These are phyloP conservation scores for Populus hybrid DNA, from an alignment of 441 rosid genomes.

Conservation along the genomic window DNA sequence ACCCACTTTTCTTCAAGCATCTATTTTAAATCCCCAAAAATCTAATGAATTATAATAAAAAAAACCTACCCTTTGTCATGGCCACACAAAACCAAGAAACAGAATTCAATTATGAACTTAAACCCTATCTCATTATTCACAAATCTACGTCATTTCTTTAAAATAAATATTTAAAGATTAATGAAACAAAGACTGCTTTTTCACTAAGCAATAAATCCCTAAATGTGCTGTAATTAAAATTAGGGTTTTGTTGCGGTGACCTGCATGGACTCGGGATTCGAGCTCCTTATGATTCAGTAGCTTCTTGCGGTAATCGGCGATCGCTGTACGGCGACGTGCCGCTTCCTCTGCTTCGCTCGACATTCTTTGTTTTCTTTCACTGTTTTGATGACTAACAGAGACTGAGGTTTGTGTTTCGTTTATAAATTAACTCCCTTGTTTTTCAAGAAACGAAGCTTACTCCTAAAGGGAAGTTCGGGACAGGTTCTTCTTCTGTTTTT, in stretches of 20 bases:
- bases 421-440: neutral
- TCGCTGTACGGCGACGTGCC: slow-evolving; percentile 57
- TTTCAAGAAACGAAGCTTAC: neutral
- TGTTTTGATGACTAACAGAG: neutral
- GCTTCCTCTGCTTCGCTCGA: slow-evolving; percentile 65
- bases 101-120: neutral
- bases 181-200: no score
- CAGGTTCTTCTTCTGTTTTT: no score
- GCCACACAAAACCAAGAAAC: neutral
- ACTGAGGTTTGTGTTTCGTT: neutral
- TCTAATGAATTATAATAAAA: no score
- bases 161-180: no score
- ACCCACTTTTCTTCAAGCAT: neutral
- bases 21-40: neutral
- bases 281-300: slow-evolving; percentile 91
- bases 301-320: slow-evolving; percentile 79
- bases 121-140: neutral
- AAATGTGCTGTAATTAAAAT: neutral
- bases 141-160: no score
- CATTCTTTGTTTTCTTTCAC: neutral
- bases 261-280: slow-evolving; percentile 77
- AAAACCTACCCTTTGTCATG: neutral
- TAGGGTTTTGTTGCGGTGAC: slow-evolving; percentile 29
- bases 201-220: neutral
- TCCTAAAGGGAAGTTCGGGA: no score